These are phyloP conservation scores for Aspergillus brasiliensis DNA, from an alignment of 2,329 filamentous ascomycete species.

Conservation along the genomic window DNA sequence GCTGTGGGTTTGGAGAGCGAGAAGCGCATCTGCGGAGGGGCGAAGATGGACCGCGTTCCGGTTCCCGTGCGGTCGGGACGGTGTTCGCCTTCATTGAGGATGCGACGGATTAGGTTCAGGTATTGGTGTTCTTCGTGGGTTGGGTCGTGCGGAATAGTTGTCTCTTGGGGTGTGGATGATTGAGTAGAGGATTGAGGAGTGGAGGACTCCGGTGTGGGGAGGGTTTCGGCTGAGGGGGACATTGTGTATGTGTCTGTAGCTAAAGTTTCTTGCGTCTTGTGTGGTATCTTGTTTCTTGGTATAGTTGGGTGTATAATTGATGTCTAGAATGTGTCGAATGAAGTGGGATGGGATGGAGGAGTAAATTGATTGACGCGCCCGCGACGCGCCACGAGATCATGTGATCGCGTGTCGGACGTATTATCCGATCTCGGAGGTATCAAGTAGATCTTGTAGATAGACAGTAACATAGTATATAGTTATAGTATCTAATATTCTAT, in stretches of 20 bases:
- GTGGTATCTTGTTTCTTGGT: neutral
- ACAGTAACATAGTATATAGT: neutral
- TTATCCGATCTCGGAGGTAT: too few species aligned
- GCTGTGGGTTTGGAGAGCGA: slow-evolving; percentile 63
- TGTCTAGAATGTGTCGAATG: neutral
- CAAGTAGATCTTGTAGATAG: neutral
- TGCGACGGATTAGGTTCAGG: slow-evolving; percentile 82
- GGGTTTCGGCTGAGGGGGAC: slow-evolving; percentile 2
- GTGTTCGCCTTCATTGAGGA: slow-evolving; percentile 80
- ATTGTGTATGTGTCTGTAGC: neutral
- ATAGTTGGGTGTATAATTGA: neutral
- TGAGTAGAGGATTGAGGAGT: slow-evolving; percentile 9
- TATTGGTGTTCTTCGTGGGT: slow-evolving; percentile 91
- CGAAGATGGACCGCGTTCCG: slow-evolving; percentile 87
- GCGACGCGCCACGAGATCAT: slow-evolving; percentile 33
- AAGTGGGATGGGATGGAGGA: neutral
- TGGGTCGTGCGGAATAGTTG: slow-evolving; percentile 28
- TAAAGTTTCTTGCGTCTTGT: neutral
- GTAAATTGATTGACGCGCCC: slow-evolving; percentile 20
- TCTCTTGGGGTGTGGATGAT: slow-evolving; percentile 8
- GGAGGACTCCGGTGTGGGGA: slow-evolving; percentile 9
- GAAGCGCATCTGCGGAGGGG: slow-evolving; percentile 84
- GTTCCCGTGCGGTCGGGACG: slow-evolving; percentile 92
- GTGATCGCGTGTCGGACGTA: slow-evolving; percentile 15
- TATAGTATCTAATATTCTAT: neutral